Percentiles rank a stretch among this genome's conserved stretches.
Conservation (phyloP, 2,329 filamentous ascomycete genomes). For the Lachnellula cervina region DNA sequence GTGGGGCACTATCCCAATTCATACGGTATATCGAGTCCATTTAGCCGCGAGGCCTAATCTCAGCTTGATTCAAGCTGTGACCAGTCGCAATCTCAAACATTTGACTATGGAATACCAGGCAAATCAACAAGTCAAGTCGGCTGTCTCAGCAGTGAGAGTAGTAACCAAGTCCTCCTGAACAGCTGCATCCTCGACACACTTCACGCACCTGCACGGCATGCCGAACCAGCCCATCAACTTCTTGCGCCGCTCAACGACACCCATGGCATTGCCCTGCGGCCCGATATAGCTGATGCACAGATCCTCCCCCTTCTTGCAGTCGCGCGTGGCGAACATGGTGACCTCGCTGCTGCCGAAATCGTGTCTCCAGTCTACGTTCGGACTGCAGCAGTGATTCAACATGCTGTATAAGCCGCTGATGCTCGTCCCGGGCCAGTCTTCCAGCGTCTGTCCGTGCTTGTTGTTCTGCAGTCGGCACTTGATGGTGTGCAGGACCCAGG, state of each 20-base stretch:
- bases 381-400: constrained; percentile 33
- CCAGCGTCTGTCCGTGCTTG: constrained; percentile 26
- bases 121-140: no score
- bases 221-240: constrained; percentile 21
- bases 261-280: constrained; percentile 6
- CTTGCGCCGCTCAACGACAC: constrained; percentile 8
- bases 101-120: no score
- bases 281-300: constrained; percentile 26
- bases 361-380: constrained; percentile 30
- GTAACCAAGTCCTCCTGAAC: no score
- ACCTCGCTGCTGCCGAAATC: constrained; percentile 21
- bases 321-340: constrained; percentile 22
- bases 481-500: constrained; percentile 31
- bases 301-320: constrained; percentile 22
- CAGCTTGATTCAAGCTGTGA: no score
- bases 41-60: no score
- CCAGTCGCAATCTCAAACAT: no score
- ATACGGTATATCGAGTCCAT: no score
- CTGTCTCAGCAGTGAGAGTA: no score
- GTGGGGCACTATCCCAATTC: no score
- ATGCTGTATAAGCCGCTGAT: constrained; percentile 29
- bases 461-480: constrained; percentile 33
- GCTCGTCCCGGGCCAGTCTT: constrained; percentile 26
- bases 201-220: constrained; percentile 18
- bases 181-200: constrained; percentile 9